Conservation (phyloP, 1,284 basidiomycete species). For the Microbotryomycetes sp. region DNA sequence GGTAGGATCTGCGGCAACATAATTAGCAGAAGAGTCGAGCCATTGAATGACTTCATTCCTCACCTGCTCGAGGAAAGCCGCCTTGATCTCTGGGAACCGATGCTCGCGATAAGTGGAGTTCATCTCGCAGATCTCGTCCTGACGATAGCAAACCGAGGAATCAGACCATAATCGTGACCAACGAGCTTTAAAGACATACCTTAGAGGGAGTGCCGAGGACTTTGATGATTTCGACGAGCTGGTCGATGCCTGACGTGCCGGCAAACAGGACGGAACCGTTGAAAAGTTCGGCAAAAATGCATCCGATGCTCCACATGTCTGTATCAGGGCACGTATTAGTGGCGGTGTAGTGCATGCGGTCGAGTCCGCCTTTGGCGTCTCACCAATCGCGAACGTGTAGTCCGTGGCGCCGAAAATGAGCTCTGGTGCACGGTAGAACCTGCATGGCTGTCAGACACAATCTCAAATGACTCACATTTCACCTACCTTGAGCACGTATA, state of each 20-base stretch:
- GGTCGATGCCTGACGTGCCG: constrained; percentile 96
- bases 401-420: constrained; percentile 99
- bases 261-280: constrained; percentile 96
- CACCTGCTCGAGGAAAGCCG: constrained; percentile 53
- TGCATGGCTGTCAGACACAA: not conserved
- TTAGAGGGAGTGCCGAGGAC: constrained; percentile 88
- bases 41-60: not conserved
- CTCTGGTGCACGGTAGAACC: constrained; percentile 96
- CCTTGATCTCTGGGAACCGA: constrained; percentile 97
- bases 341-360: constrained; percentile 65
- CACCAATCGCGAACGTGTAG: constrained; percentile 61
- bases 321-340: too few relatives aligned
- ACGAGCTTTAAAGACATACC: not conserved
- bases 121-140: constrained; percentile 98
- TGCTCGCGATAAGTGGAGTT: constrained; percentile 98
- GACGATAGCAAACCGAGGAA: too few relatives aligned
- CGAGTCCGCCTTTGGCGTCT: not conserved
- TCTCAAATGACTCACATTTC: not conserved
- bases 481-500: constrained; percentile 81
- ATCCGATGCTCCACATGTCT: constrained; percentile 98
- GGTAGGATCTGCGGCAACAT: constrained; percentile 62
- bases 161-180: too few relatives aligned
- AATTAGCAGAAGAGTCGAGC: not conserved
- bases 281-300: constrained; percentile 99
- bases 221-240: constrained; percentile 99